Base-by-base conservation (phyloP, 768 basidiomycete genomes). In the Russula compacta region DNA sequence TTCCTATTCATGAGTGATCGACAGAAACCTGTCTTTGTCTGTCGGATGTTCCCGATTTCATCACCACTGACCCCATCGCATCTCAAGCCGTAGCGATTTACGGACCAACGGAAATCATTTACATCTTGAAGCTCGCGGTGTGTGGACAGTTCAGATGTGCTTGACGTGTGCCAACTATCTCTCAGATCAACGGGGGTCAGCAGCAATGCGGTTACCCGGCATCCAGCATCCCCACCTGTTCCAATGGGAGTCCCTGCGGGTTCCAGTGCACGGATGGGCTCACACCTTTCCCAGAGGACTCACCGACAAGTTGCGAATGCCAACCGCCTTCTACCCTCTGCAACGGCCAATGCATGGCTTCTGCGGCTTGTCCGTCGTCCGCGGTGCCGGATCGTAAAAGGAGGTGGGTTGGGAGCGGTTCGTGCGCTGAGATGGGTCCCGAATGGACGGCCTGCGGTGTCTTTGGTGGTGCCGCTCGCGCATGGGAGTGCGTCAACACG, bases 401-500 rank as follows among this genome's bases (percentile, higher is more conserved):
- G 57, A 69, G 73, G 49, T 69, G 70, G 44, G 40, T 65, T 29
- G 81, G 81, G 65, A 71, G 72, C 3, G 56, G 51, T 11, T 9
- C 56, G 10, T 66, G 66, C 51, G 5, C 19, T 0, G 48, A 60
- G 19, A 49, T 19, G 44, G 68, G 63, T 6, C 59, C 29, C 2
- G 79, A 76, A 4, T 67, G 71, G 58, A 72, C 73, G 0, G 74
- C 78, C 2, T 82, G 81, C 60, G 77, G 77, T 6, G 70, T 81
- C 54, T 74, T 71, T 32, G 76, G 77, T 15, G 69, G 76, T 12
- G 67, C 67, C 14, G 61, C 69, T 11, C 69, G 71, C 2, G 73
- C 76, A 3, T 81, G 78, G 77, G 81, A 82, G 60, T 81, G 81
- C 59, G 65, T 83, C 48, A 68, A 82, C 64, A 79, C 76, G 1